These are phyloP conservation scores for Aspergillus luchuensis DNA, from an alignment of 2,329 filamentous ascomycete genomes.

Conservation along the genomic window DNA sequence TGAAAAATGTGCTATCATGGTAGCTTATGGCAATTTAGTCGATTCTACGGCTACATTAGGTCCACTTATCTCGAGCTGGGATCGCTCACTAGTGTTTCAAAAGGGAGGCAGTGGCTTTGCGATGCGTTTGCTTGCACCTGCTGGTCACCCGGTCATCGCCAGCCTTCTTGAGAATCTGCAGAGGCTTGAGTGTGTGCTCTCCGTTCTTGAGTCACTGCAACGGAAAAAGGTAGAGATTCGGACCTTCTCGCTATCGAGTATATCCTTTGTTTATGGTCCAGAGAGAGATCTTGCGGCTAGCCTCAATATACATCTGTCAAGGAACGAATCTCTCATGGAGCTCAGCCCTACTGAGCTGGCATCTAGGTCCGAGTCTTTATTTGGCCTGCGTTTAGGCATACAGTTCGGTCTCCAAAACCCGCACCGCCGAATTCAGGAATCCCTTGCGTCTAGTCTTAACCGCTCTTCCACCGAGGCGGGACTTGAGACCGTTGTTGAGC, in stretches of 20 bases:
- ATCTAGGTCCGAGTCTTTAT: constrained; percentile 29
- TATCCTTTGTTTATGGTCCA: constrained; percentile 39
- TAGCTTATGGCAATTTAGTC: constrained; percentile 40
- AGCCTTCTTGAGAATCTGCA: constrained; percentile 41
- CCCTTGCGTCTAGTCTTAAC: constrained; percentile 42
- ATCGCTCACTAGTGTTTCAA: constrained; percentile 38
- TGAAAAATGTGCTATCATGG: constrained; percentile 35
- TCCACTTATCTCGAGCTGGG: constrained; percentile 29
- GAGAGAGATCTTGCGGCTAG: constrained; percentile 32
- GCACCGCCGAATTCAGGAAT: constrained; percentile 44
- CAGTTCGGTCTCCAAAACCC: constrained; percentile 40
- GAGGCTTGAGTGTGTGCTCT: constrained; percentile 40
- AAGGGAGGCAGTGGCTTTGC: constrained; percentile 39
- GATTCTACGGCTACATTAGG: constrained; percentile 30
- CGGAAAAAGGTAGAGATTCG: constrained; percentile 34
- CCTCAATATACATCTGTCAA: constrained; percentile 35
- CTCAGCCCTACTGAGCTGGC: constrained; percentile 26
- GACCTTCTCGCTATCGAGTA: constrained; percentile 38
- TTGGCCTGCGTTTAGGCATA: constrained; percentile 34
- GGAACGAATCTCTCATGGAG: constrained; percentile 18
- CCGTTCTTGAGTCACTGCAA: constrained; percentile 38
- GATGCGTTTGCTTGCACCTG: constrained; percentile 40
- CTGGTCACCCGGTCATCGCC: constrained; percentile 39
- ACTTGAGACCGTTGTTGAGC: constrained; percentile 33
- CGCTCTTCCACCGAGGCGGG: constrained; percentile 30